Evolutionary conservation across 2,329 filamentous ascomycete genomes (phyloP).

Genomic region (Cytospora leucostoma): DNA sequence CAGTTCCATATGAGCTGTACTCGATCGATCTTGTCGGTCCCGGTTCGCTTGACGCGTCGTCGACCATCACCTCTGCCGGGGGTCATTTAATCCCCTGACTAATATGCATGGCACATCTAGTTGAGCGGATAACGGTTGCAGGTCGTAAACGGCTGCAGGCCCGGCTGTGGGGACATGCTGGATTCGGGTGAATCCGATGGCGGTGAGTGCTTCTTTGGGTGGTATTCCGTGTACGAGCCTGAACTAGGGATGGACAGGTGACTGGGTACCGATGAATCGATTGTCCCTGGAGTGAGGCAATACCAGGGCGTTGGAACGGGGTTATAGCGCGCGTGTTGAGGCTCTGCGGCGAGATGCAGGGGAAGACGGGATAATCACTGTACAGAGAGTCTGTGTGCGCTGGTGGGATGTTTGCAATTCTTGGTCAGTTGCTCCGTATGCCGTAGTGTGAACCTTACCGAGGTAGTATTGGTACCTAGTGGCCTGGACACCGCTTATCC

Average conservation of each 20-base stretch:
- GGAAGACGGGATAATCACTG: background rate
- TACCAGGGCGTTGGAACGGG: background rate
- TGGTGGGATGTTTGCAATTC: too few relatives aligned
- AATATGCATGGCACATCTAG: conserved; percentile 49
- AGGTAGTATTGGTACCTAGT: background rate
- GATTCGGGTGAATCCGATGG: conserved; percentile 29
- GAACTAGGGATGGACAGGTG: background rate
- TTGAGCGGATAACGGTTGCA: conserved; percentile 44
- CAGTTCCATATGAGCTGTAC: conserved; percentile 47
- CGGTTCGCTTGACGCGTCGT: conserved; percentile 37
- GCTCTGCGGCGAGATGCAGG: conserved; percentile 1
- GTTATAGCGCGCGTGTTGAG: background rate
- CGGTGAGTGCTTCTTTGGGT: background rate
- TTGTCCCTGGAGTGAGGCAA: background rate
- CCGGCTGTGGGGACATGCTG: conserved; percentile 39
- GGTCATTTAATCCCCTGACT: conserved; percentile 45
- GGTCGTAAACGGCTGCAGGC: conserved; percentile 44
- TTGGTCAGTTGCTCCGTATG: too few relatives aligned
- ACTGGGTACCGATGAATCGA: too few relatives aligned
- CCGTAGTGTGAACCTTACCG: too few relatives aligned
- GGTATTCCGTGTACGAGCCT: background rate
- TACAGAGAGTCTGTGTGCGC: background rate
- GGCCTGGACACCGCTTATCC: background rate
- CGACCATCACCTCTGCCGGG: conserved; percentile 49
- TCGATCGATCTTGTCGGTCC: conserved; percentile 43